phyloP scores from a whole-genome alignment of 1,284 basidiomycete species.

The Naganishia albida region DNA sequence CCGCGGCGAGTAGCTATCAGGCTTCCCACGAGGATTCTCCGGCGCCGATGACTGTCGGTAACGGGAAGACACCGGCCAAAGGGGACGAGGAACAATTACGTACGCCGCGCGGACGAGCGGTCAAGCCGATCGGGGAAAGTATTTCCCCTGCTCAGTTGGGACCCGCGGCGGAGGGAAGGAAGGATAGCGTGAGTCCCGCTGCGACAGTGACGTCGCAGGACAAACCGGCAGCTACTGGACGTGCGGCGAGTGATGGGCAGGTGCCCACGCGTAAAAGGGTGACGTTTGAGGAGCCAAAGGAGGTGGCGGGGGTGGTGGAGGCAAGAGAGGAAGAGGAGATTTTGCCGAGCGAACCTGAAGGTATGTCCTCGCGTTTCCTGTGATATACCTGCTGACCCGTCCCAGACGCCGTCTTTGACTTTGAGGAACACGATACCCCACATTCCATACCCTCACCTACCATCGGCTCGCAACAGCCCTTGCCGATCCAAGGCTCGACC shows the following conservation, averaged over 20 bases:
- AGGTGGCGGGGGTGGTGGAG: slow-evolving; percentile 23
- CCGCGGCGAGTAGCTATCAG: slow-evolving; percentile 32
- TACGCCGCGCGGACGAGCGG: slow-evolving; percentile 40
- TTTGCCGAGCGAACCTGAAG: slow-evolving; percentile 25
- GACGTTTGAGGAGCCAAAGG: slow-evolving; percentile 44
- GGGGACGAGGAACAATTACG: slow-evolving; percentile 48
- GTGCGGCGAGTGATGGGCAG: background rate
- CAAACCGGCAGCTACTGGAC: slow-evolving; percentile 1
- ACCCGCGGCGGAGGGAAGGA: slow-evolving; percentile 16
- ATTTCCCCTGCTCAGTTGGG: slow-evolving; percentile 11
- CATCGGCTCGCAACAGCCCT: background rate
- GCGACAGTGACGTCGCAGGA: slow-evolving; percentile 33
- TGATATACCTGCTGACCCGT: background rate
- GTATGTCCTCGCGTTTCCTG: slow-evolving; percentile 12
- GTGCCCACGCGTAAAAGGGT: slow-evolving; percentile 36
- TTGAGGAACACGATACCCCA: slow-evolving; percentile 40
- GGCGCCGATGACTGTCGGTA: background rate
- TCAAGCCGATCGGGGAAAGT: slow-evolving; percentile 23
- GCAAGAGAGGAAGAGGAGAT: slow-evolving; percentile 27
- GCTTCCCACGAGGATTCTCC: background rate
- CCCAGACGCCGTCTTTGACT: slow-evolving; percentile 52
- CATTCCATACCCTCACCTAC: slow-evolving; percentile 13
- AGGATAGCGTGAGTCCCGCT: slow-evolving; percentile 29
- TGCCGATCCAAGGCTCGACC: slow-evolving; percentile 9
- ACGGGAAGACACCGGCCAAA: slow-evolving; percentile 33